A percentile compares a stretch with the other conserved stretches of the same genome.
phyloP scores from a whole-genome alignment of 1,284 basidiomycete species.

The Trametes hirsuta region DNA sequence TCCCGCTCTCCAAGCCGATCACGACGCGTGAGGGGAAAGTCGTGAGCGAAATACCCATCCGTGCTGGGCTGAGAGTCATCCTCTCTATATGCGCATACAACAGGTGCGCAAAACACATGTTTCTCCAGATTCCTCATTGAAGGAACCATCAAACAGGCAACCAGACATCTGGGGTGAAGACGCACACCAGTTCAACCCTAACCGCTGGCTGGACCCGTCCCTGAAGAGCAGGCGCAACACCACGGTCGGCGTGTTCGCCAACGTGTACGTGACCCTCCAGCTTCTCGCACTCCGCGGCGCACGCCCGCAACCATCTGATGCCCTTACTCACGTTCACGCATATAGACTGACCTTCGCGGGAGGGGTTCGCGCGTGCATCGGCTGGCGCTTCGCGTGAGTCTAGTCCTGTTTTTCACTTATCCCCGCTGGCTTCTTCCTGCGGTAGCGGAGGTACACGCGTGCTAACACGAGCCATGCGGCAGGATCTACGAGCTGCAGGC shows the following conservation, averaged over 20 bases:
- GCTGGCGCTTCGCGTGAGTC: conserved; percentile 53
- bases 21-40: conserved; percentile 31
- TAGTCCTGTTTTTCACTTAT: background rate
- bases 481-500: conserved; percentile 47
- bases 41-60: conserved; percentile 40
- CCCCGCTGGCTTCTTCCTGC: background rate
- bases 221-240: conserved; percentile 27
- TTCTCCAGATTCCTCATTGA: background rate
- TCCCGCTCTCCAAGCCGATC: conserved; percentile 36
- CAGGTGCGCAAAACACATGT: conserved; percentile 26
- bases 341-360: conserved; percentile 31
- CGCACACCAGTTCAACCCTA: conserved; percentile 32
- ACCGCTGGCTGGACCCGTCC: conserved; percentile 29
- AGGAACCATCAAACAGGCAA: conserved; percentile 14
- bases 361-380: conserved; percentile 53
- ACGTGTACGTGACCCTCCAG: conserved; percentile 30
- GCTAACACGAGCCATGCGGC: background rate
- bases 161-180: conserved; percentile 33
- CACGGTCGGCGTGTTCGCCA: conserved; percentile 46
- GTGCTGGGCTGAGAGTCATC: conserved; percentile 38
- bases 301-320: conserved; percentile 2
- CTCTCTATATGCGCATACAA: conserved; percentile 43
- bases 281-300: background rate
- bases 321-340: background rate
- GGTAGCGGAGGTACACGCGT: background rate